These are phyloP conservation scores for Rhizopogon roseolus DNA, from an alignment of 768 basidiomycete genomes.

Conservation along the genomic window DNA sequence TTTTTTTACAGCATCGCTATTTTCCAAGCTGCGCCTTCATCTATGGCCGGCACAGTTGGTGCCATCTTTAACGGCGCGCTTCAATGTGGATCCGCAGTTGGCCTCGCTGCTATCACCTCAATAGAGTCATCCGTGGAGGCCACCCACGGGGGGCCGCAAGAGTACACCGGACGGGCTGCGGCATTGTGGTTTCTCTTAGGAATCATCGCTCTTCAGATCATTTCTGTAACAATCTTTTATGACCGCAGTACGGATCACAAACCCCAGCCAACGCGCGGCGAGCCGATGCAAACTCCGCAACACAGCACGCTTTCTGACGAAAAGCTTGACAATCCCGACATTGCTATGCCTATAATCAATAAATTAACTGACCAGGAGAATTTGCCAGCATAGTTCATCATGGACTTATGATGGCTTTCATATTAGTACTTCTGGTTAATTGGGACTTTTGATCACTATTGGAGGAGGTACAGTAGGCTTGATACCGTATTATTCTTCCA, in stretches of 20 bases:
- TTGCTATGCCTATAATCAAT: too few relatives aligned
- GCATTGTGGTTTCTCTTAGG: slow-evolving; percentile 42
- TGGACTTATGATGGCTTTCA: neutral
- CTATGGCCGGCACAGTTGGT: slow-evolving; percentile 49
- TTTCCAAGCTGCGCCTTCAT: slow-evolving; percentile 41
- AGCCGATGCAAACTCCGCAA: neutral
- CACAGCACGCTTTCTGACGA: neutral
- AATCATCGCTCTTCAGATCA: slow-evolving; percentile 25
- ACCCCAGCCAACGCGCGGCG: neutral
- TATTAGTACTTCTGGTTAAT: too few relatives aligned
- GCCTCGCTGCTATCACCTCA: slow-evolving; percentile 44
- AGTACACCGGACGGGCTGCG: slow-evolving; percentile 38
- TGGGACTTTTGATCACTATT: too few relatives aligned
- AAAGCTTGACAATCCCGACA: neutral
- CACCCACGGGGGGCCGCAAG: slow-evolving; percentile 22
- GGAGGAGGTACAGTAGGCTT: too few relatives aligned
- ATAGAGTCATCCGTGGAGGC: slow-evolving; percentile 42
- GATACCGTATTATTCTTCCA: too few relatives aligned
- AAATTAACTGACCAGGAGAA: neutral
- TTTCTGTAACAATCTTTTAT: slow-evolving; percentile 33
- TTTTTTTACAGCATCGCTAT: slow-evolving; percentile 38
- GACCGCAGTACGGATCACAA: slow-evolving; percentile 10
- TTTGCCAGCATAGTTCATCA: neutral
- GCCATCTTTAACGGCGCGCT: slow-evolving; percentile 54
- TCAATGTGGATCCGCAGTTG: slow-evolving; percentile 48